phyloP scores from a whole-genome alignment of 768 basidiomycete genomes.

The Podaxis sp. region DNA sequence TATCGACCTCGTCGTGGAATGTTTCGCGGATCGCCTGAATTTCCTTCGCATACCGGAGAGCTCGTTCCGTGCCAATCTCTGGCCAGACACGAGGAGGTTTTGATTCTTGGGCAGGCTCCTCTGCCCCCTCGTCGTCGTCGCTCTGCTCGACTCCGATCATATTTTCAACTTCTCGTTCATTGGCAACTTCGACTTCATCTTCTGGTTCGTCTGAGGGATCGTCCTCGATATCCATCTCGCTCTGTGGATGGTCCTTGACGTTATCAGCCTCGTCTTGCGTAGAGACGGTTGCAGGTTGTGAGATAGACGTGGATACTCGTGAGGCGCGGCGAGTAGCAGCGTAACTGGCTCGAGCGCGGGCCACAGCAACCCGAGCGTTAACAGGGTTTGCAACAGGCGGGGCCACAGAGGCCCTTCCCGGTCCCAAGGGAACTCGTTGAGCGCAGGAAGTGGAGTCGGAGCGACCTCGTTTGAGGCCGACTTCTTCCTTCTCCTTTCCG shows the following conservation, averaged over 20 bases:
- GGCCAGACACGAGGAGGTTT: slow-evolving; percentile 67
- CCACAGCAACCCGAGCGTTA: slow-evolving; percentile 31
- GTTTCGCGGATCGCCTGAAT: slow-evolving; percentile 71
- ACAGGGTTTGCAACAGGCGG: slow-evolving; percentile 42
- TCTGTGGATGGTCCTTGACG: slow-evolving; percentile 35
- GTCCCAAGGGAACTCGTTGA: slow-evolving; percentile 71
- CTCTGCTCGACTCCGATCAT: slow-evolving; percentile 58
- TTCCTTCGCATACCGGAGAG: slow-evolving; percentile 55
- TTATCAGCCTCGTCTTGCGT: slow-evolving; percentile 39
- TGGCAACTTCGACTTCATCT: slow-evolving; percentile 40
- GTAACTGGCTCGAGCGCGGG: slow-evolving; percentile 16
- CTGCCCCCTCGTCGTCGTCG: slow-evolving; percentile 37
- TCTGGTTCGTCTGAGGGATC: slow-evolving; percentile 36
- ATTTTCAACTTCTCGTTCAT: slow-evolving; percentile 60
- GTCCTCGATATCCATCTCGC: slow-evolving; percentile 69
- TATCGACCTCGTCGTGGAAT: slow-evolving; percentile 66
- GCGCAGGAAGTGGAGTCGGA: slow-evolving; percentile 63
- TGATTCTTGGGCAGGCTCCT: slow-evolving; percentile 24
- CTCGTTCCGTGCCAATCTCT: slow-evolving; percentile 64
- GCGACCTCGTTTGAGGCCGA: slow-evolving; percentile 61
- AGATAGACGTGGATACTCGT: slow-evolving; percentile 33
- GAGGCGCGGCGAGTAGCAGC: slow-evolving; percentile 37
- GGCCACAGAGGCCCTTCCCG: slow-evolving; percentile 47
- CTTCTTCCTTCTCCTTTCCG: slow-evolving; percentile 71
- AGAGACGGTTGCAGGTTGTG: slow-evolving; percentile 36